Evolutionary conservation across 2,329 filamentous ascomycete genomes (phyloP), one percentile per base, ranked within the genome.

Genomic region (Colletotrichum sp.): DNA sequence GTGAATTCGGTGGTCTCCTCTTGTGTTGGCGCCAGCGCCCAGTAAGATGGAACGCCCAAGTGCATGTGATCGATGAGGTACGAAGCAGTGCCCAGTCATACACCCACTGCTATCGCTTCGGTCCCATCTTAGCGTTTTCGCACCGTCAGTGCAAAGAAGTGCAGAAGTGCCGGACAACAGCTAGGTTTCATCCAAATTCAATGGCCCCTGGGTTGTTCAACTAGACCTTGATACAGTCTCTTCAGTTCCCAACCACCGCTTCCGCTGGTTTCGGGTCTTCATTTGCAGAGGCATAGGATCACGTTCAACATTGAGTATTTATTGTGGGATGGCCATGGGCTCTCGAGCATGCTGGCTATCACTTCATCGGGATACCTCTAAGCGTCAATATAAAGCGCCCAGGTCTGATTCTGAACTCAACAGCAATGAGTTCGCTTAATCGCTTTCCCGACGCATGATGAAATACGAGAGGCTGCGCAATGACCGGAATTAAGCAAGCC

Each of bases 301-400:
- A 6, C 16, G 9, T 0, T 44, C 18, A 12, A 0, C 9, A n/a
- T 44, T 44, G 2, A 0, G 6, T 12, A n/a, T 1, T n/a, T n/a
- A n/a, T n/a, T n/a, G 9, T 0, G 39, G 18, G 9, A 44, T 44
- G 39, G 18, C 18, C 10, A 7, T 21, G 3, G 10, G 1, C n/a
- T 49, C n/a, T 49, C n/a, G 2, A 21, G 10, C n/a, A 49, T 21
- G 2, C n/a, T 49, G 6, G n/a, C 44, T n/a, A 49, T 49, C 44
- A 49, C 44, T 49, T 49, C n/a, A 44, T 44, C 39, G 5, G 39
- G 4, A 49, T 49, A 49, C 1, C 6, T 49, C 6, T 4, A 1
- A 49, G n/a, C 3, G n/a, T 21, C 18, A 7, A 49, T 1, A 7
- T 49, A 13, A 7, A 5, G n/a, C 44, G n/a, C 10, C n/a, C n/a